Evolutionary conservation across 2,329 filamentous ascomycete species (phyloP).

Genomic region (Aspergillus phoenicis): DNA sequence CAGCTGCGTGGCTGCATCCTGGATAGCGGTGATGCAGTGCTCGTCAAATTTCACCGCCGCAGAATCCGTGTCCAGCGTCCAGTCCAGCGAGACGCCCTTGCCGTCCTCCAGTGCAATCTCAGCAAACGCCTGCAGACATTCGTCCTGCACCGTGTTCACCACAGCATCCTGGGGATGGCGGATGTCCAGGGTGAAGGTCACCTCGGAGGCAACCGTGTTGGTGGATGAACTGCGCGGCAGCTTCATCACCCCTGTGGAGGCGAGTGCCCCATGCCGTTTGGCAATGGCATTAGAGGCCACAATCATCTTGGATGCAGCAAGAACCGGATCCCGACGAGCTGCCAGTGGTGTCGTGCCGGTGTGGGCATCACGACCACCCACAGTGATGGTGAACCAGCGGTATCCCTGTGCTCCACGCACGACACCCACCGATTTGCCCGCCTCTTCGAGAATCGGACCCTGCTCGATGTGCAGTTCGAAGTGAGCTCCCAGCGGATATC

Average conservation of each 20-base stretch:
- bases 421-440: conserved; percentile 62
- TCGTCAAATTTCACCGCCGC: conserved; percentile 63
- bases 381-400: conserved; percentile 66
- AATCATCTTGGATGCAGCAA: conserved; percentile 67
- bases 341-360: conserved; percentile 69
- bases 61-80: conserved; percentile 59
- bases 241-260: conserved; percentile 66
- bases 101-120: conserved; percentile 58
- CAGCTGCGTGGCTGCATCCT: conserved; percentile 56
- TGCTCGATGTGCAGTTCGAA: conserved; percentile 84
- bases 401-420: conserved; percentile 71
- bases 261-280: conserved; percentile 58
- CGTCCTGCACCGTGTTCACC: conserved; percentile 57
- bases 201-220: conserved; percentile 67
- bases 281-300: conserved; percentile 64
- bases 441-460: conserved; percentile 68
- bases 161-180: conserved; percentile 58
- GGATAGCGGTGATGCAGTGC: conserved; percentile 64
- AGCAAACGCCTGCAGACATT: conserved; percentile 58
- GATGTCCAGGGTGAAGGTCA: conserved; percentile 68
- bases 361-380: conserved; percentile 67
- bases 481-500: conserved; percentile 68
- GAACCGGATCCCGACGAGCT: conserved; percentile 64
- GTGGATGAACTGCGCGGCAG: conserved; percentile 62
- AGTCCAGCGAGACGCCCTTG: conserved; percentile 54